Percentiles rank a stretch among this genome's conserved stretches.
Conservation (phyloP, 2,329 filamentous ascomycete species). For the Fusarium subglutinans region DNA sequence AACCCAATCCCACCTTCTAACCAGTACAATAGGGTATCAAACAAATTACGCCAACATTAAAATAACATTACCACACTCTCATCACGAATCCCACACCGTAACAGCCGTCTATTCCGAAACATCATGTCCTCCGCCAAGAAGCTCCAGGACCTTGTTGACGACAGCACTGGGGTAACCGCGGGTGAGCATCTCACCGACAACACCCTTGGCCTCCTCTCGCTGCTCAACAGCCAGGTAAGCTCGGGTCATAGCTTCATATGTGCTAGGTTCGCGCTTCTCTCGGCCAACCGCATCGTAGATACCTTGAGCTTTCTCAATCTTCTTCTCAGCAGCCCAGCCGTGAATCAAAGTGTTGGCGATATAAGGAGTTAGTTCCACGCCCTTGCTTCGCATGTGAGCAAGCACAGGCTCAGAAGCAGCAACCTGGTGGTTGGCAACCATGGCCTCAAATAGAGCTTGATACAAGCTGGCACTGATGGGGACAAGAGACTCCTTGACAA, state of each 20-base stretch:
- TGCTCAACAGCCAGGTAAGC: constrained; percentile 89
- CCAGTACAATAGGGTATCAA: constrained; percentile 46
- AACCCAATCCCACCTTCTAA: constrained; percentile 20
- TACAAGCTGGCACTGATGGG: constrained; percentile 86
- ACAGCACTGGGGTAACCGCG: constrained; percentile 93
- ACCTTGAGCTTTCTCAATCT: constrained; percentile 79
- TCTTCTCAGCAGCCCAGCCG: constrained; percentile 88
- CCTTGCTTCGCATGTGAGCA: constrained; percentile 74
- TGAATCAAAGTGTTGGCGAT: constrained; percentile 99
- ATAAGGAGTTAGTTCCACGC: constrained; percentile 91
- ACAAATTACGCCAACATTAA: constrained; percentile 39
- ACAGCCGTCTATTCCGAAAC: constrained; percentile 39
- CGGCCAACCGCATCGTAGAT: constrained; percentile 83
- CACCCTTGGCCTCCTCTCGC: constrained; percentile 75
- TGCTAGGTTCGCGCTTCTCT: constrained; percentile 90
- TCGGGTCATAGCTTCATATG: constrained; percentile 97
- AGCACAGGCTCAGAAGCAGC: constrained; percentile 79
- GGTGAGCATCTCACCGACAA: constrained; percentile 90
- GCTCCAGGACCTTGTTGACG: constrained; percentile 90
- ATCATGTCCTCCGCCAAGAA: constrained; percentile 72
- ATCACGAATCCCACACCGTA: constrained; percentile 5
- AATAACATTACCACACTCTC: constrained; percentile 34
- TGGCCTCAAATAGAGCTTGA: constrained; percentile 95
- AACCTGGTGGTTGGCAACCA: constrained; percentile 94
- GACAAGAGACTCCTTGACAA: constrained; percentile 73